phyloP scores from a whole-genome alignment of 768 basidiomycete species.

The Leccinum olivaceopallidum region DNA sequence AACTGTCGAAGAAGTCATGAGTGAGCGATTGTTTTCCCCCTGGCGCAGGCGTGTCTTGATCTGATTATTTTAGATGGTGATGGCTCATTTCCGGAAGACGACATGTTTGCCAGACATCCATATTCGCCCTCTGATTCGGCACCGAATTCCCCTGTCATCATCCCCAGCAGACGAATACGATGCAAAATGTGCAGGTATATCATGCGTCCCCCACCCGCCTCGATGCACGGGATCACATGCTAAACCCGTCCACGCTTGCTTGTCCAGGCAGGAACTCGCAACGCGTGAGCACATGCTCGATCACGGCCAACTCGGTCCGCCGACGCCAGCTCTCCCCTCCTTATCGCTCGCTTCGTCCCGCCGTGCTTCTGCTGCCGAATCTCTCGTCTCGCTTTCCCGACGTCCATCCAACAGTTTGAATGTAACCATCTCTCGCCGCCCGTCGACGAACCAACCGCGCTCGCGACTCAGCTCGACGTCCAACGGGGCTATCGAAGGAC shows the following conservation, averaged over 20 bases:
- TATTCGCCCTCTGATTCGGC: conserved; percentile 61
- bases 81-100: conserved; percentile 58
- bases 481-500: conserved; percentile 18
- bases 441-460: conserved; percentile 27
- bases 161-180: conserved; percentile 67
- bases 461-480: conserved; percentile 26
- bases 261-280: conserved; percentile 70
- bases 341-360: conserved; percentile 51
- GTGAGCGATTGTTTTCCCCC: conserved; percentile 43
- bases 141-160: conserved; percentile 56
- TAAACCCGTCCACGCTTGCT: background rate
- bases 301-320: conserved; percentile 75
- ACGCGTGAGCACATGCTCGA: conserved; percentile 93
- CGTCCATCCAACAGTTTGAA: conserved; percentile 26
- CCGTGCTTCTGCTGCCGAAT: conserved; percentile 32
- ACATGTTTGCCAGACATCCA: conserved; percentile 79
- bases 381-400: conserved; percentile 18
- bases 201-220: background rate
- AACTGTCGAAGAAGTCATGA: conserved; percentile 72
- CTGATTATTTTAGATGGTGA: conserved; percentile 60
- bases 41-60: conserved; percentile 2
- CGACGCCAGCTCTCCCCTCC: conserved; percentile 51
- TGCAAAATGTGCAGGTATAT: conserved; percentile 89
- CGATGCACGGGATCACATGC: background rate
- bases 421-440: conserved; percentile 32